Evolutionary conservation across 2,329 filamentous ascomycete species (phyloP), one percentile per base, ranked within the genome.

Genomic region (Colletotrichum graminicola): DNA sequence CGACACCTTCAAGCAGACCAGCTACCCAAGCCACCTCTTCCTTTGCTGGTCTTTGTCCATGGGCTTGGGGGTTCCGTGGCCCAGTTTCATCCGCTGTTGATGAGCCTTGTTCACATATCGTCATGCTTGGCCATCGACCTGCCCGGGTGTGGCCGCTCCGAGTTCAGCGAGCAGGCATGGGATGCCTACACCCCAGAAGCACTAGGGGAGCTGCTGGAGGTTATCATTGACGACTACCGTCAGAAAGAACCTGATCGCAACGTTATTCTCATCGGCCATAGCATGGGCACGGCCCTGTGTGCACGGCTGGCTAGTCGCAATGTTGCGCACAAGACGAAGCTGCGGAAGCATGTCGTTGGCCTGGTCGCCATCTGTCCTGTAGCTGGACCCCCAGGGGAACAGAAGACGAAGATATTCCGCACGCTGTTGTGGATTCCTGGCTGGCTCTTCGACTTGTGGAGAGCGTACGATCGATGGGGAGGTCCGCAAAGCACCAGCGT

Each of bases 11-110:
- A 98, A 77, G 90, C 91, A n/a, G 89, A 91, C 71, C 93, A 96
- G 79, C 86, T 98, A 5, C 94, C 94, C 3, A 87, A 85, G 52
- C 86, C 90, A 73, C 93, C 94, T 1, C 87, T 88, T 0, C 96
- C 96, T 1, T 83, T 99, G 12, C 84, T 98, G 4, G 94, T 98
- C 54, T 97, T 97, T 78, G 86, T 98, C 68, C 96, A 98, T 78
- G 96, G 96, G 1, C 87, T 98, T 12, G 96, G 95, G n/a, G 96
- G 96, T 60, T 97, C 94, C 0, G 88, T 94, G 32, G 92, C 94
- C 14, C 96, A 98, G 78, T 98, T 98, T 78, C 88, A 93, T 66
- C 90, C 93, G 39, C 83, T 98, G 6, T 83, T 98, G 21, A 92
- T 90, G 26, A 96, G 93, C 79, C 86, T 99, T 59, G 89, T 93